Evolutionary conservation across 2,329 filamentous ascomycete species (phyloP).

Genomic region (Monilinia polystroma): DNA sequence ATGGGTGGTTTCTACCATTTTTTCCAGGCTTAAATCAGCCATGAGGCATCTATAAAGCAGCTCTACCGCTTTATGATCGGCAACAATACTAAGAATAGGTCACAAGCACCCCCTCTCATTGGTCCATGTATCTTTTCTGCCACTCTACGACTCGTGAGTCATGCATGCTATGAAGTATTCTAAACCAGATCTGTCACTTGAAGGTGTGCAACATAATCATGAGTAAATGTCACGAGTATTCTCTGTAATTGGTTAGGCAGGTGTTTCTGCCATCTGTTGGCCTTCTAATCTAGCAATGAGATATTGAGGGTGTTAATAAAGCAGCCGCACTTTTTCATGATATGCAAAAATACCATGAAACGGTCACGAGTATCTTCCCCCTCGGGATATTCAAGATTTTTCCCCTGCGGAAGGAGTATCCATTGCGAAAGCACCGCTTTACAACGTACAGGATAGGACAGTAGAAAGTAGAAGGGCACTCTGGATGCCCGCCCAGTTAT

Average conservation of each 20-base stretch:
- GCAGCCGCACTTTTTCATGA: neutral
- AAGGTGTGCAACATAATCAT: neutral
- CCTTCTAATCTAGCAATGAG: neutral
- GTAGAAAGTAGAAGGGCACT: neutral
- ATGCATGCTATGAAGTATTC: neutral
- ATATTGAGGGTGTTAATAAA: neutral
- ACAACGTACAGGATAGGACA: neutral
- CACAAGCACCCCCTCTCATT: neutral
- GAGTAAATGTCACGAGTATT: neutral
- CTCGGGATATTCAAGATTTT: neutral
- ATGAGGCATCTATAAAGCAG: neutral
- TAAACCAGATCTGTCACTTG: neutral
- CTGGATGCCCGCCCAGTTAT: neutral
- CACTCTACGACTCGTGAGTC: neutral
- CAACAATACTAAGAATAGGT: neutral
- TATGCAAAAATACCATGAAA: neutral
- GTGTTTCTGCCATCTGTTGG: neutral
- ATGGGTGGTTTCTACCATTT: no score
- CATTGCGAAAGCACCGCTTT: neutral
- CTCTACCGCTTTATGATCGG: neutral
- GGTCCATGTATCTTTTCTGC: neutral
- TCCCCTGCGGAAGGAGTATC: neutral
- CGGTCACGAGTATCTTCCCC: neutral
- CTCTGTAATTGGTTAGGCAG: no score
- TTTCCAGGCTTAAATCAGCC: no score